Conservation (phyloP, 2,329 filamentous ascomycete genomes). For the Aspergillus sp. region DNA sequence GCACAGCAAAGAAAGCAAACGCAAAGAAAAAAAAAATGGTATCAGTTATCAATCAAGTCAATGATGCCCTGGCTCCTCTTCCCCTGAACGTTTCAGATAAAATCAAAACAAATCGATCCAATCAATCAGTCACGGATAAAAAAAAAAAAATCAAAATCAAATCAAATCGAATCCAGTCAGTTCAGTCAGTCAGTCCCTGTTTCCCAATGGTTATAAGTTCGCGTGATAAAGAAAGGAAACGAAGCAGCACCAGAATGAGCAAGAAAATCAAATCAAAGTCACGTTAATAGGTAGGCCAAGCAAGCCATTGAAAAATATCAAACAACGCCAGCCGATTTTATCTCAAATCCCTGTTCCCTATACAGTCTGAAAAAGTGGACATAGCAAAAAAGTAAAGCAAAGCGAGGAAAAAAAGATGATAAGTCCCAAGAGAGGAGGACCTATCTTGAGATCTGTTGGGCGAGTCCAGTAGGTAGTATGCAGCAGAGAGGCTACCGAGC, state of each 20-base stretch:
- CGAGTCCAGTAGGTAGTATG: background rate
- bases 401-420: constrained; percentile 5
- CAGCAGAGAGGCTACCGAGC: background rate
- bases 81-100: background rate
- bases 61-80: constrained; percentile 1
- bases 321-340: constrained; percentile 27
- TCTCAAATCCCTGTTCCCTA: constrained; percentile 22
- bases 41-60: background rate
- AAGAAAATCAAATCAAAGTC: background rate
- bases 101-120: background rate
- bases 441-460: background rate
- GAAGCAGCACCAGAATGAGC: constrained; percentile 2
- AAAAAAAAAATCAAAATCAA: background rate
- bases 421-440: background rate
- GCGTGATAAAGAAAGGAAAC: constrained; percentile 20
- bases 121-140: background rate
- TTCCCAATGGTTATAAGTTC: constrained; percentile 27
- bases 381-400: constrained; percentile 10
- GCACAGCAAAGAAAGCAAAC: background rate
- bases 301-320: constrained; percentile 3
- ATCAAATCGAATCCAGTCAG: constrained; percentile 12
- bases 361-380: constrained; percentile 23
- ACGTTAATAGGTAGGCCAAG: background rate
- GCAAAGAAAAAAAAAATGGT: background rate
- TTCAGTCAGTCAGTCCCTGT: constrained; percentile 5